Conservation (phyloP, 495 filamentous ascomycete species). For the Neurospora sp. region DNA sequence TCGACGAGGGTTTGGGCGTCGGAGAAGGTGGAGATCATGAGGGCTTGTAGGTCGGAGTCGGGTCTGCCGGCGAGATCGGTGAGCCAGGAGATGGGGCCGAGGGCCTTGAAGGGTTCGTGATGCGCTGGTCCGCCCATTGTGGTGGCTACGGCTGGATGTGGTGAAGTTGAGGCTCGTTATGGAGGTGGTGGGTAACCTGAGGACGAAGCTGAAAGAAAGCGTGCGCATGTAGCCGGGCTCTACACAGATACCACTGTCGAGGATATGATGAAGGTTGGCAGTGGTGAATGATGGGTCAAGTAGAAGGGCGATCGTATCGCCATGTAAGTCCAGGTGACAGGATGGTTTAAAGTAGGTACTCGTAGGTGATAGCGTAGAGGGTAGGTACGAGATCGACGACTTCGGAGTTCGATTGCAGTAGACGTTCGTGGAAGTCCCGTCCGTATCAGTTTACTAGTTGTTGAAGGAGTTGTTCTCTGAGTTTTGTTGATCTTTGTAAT, state of each 20-base stretch:
- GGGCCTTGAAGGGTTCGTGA: slow-evolving; percentile 62
- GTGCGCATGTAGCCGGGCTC: not conserved
- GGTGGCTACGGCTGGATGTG: not conserved
- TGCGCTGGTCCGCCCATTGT: slow-evolving; percentile 7
- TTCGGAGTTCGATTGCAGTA: not conserved
- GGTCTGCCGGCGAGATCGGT: slow-evolving; percentile 43
- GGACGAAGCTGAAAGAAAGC: not conserved
- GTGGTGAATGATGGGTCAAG: not conserved
- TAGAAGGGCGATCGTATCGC: not conserved
- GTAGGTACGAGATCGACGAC: not conserved
- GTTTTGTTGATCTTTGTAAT: not conserved
- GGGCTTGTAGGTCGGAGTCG: slow-evolving; percentile 21
- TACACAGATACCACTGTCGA: not conserved
- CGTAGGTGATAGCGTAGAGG: not conserved
- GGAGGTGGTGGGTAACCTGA: not conserved
- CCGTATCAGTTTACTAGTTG: not conserved
- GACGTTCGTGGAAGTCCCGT: not conserved
- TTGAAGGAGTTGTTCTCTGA: not conserved
- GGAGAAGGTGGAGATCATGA: slow-evolving; percentile 48
- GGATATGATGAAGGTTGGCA: not conserved
- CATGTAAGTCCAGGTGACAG: not conserved
- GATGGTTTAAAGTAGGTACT: not conserved
- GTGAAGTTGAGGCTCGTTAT: not conserved
- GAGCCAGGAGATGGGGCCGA: slow-evolving; percentile 61
- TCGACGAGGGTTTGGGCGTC: slow-evolving; percentile 62